Evolutionary conservation across 768 basidiomycete genomes (phyloP).

Genomic region (Austroboletus eburneus): DNA sequence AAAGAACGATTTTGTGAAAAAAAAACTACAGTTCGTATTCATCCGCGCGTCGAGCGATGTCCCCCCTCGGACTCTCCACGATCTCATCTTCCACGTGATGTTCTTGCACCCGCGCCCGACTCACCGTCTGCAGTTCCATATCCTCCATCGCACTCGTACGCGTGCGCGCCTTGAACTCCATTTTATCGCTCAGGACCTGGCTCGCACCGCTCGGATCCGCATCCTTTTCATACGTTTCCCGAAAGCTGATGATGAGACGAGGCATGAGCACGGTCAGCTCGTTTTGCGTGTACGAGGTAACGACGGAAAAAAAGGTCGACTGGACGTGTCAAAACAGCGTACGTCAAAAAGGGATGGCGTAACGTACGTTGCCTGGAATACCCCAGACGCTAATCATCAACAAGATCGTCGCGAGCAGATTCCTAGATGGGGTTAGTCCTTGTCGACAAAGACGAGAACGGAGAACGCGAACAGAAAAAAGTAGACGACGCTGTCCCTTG

Average conservation of each 20-base stretch:
- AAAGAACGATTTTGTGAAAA: too few species aligned
- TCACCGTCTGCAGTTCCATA: not conserved
- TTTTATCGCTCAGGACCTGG: constrained; percentile 3
- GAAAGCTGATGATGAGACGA: constrained; percentile 19
- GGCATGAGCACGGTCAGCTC: constrained; percentile 16
- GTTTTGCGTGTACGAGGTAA: constrained; percentile 17
- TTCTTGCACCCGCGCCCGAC: too few species aligned
- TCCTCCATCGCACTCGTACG: not conserved
- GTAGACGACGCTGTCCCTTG: constrained; percentile 16
- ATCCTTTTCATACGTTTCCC: constrained; percentile 10
- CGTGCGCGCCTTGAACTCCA: constrained; percentile 6
- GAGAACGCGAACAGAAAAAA: constrained; percentile 17
- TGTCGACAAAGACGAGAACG: not conserved
- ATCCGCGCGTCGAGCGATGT: too few species aligned
- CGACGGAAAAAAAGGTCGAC: constrained; percentile 8
- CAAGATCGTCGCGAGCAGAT: constrained; percentile 13
- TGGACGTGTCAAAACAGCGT: not conserved
- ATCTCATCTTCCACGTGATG: too few species aligned
- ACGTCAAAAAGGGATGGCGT: not conserved
- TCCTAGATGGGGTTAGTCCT: constrained; percentile 6
- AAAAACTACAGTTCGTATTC: too few species aligned
- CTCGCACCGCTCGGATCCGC: not conserved
- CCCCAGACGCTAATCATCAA: constrained; percentile 17
- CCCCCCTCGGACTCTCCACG: too few species aligned
- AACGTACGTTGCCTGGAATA: constrained; percentile 8